phyloP scores from a whole-genome alignment of 2,329 filamentous ascomycete species.

The Xylariales sp. region DNA sequence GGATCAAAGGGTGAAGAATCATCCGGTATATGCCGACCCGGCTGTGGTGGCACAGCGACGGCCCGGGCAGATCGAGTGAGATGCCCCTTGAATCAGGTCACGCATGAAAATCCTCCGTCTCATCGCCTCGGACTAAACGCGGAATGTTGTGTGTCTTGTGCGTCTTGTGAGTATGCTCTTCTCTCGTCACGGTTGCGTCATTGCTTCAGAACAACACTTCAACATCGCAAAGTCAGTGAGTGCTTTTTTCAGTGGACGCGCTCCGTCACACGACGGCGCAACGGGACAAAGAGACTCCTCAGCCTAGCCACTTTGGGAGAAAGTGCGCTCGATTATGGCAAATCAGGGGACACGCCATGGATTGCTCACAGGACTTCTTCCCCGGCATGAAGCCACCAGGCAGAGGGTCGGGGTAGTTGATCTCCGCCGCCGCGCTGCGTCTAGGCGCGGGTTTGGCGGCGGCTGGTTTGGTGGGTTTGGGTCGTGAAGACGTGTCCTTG shows the following conservation, averaged over 20 bases:
- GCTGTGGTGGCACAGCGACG: neutral
- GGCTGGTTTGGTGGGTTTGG: slow-evolving; percentile 25
- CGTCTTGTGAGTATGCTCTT: neutral
- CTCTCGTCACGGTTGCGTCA: neutral
- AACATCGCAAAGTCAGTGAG: slow-evolving; percentile 20
- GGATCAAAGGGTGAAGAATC: neutral
- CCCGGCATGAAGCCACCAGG: slow-evolving; percentile 47
- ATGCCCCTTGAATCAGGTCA: neutral
- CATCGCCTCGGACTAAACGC: neutral
- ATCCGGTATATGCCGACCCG: no score
- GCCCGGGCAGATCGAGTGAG: neutral
- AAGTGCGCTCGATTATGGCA: neutral
- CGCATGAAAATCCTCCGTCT: neutral
- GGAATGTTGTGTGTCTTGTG: slow-evolving; percentile 1
- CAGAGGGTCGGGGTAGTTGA: slow-evolving; percentile 46
- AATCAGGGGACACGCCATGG: neutral
- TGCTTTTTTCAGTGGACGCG: neutral
- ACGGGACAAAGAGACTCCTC: neutral
- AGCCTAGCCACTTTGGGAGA: neutral
- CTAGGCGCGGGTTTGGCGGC: slow-evolving; percentile 33
- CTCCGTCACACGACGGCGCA: no score
- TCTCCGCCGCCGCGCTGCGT: slow-evolving; percentile 32
- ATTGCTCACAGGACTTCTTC: slow-evolving; percentile 41
- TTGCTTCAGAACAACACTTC: slow-evolving; percentile 30
- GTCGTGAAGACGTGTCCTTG: neutral